Evolutionary conservation across 192 early-diverging fungal genomes (phyloP).

Genomic region (Lobosporangium transversale): DNA sequence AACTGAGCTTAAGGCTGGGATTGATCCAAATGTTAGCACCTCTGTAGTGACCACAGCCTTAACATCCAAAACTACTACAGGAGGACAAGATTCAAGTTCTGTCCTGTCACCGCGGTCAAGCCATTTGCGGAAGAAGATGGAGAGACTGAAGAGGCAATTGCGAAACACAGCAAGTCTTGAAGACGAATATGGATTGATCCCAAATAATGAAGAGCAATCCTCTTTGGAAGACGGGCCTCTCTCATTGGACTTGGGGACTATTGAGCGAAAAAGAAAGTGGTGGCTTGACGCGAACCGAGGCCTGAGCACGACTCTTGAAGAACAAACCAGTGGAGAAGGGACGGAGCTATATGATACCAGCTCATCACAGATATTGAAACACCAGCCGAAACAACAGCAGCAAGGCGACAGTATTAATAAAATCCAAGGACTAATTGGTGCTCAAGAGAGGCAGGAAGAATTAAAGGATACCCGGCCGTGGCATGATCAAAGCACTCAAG

Average conservation of each 20-base stretch:
- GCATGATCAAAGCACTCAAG: too few relatives aligned
- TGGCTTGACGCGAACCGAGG: constrained; percentile 5
- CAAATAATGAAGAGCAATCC: constrained; percentile 13
- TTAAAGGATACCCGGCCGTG: too few relatives aligned
- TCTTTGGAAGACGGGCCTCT: constrained; percentile 32
- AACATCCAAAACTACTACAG: not conserved
- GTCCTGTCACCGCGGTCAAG: constrained; percentile 35
- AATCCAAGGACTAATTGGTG: too few relatives aligned
- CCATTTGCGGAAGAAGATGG: constrained; percentile 23
- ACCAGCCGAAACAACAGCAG: not conserved
- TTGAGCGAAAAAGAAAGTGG: constrained; percentile 38
- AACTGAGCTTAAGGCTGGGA: not conserved
- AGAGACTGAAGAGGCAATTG: constrained; percentile 20
- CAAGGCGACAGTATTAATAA: not conserved
- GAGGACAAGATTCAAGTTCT: not conserved
- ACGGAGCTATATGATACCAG: not conserved
- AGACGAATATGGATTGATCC: not conserved
- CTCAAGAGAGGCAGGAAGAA: too few relatives aligned
- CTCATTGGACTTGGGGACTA: constrained; percentile 27
- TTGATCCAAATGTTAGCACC: not conserved
- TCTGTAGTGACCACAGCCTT: too few relatives aligned
- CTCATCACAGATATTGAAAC: not conserved
- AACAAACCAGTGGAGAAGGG: not conserved
- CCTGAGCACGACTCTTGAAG: constrained; percentile 7
- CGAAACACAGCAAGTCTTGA: constrained; percentile 33